Base-by-base conservation (phyloP, 2,329 filamentous ascomycete species). In the Ceratocystis albifundus region DNA sequence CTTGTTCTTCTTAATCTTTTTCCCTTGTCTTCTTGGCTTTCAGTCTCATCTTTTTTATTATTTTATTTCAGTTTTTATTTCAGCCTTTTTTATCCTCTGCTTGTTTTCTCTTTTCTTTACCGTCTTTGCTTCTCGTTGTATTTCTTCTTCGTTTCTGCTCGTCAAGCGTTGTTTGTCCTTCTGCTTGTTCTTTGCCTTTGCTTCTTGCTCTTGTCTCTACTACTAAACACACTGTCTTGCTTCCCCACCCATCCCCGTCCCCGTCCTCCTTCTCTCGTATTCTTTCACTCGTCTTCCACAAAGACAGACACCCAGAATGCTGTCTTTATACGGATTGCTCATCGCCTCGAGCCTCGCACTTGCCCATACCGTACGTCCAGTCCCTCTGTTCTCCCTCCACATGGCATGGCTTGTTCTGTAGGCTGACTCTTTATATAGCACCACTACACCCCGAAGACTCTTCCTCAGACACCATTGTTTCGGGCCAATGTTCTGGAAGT, bases 341-440 rank as follows among this genome's bases (percentile, higher is more conserved):
- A 28, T 55, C 53, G 57, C 41, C 61, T 36, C 64, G 15, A 53
- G 64, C 30, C 36, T 63, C 30, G 61, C 46, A 63, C 61, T 63
- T 30, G 61, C 61, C 15, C 61, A 63, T 20, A 63, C 30, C n/a
- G 64, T 65, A 57, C 59, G 64, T 25, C 20, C 20, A 25, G 20
- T 8, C 48, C 50, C 4, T 28, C 32, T 41, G 17, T 7, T 15
- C 22, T 57, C 30, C 15, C 22, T 15, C 12, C 2, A 7, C 5
- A 25, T 59, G 25, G 25, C 53, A n/a, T 59, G 53, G 28, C 53
- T 36, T 36, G 28, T 32, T n/a, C 25, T 30, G 15, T 7, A 32
- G 28, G 36, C 53, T 59, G 28, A 57, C 53, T 22, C n/a, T 30
- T 32, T 28, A 25, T 32, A 59, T 32, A 59, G 53, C 53, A 59